These are phyloP conservation scores for Mycocentrospora acerina DNA, from an alignment of 2,329 filamentous ascomycete genomes.

Conservation along the genomic window DNA sequence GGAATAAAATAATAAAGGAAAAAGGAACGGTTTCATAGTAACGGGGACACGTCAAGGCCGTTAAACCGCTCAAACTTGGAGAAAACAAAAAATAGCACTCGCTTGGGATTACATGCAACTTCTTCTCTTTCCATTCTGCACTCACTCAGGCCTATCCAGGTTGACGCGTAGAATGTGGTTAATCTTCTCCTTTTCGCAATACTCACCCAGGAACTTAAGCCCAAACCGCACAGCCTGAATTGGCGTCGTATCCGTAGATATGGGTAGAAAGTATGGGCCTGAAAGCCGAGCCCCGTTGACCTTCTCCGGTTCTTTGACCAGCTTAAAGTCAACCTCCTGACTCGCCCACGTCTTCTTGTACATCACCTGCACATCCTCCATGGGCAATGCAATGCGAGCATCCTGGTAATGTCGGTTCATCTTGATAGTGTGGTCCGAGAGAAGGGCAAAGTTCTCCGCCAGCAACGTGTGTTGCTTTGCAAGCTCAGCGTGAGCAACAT, in stretches of 20 bases:
- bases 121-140: no score
- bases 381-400: constrained; percentile 27
- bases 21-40: no score
- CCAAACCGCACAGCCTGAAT: constrained; percentile 50
- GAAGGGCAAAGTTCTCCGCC: constrained; percentile 27
- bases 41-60: no score
- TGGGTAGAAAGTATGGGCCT: constrained; percentile 44
- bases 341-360: constrained; percentile 45
- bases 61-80: no score
- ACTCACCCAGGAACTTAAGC: constrained; percentile 46
- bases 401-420: constrained; percentile 30
- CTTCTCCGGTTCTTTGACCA: constrained; percentile 33
- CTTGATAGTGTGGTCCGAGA: constrained; percentile 31
- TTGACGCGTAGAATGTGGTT: constrained; percentile 29
- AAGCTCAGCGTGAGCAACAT: constrained; percentile 22
- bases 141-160: constrained; percentile 30
- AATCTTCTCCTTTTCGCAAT: constrained; percentile 39
- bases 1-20: no score
- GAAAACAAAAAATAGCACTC: no score
- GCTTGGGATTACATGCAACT: no score
- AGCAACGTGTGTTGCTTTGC: constrained; percentile 23
- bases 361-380: constrained; percentile 38
- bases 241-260: constrained; percentile 44
- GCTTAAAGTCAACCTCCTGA: constrained; percentile 21
- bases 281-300: constrained; percentile 38